These are phyloP conservation scores for Melanopsichium pennsylvanicum DNA, from an alignment of 1,284 basidiomycete species.

Conservation along the genomic window DNA sequence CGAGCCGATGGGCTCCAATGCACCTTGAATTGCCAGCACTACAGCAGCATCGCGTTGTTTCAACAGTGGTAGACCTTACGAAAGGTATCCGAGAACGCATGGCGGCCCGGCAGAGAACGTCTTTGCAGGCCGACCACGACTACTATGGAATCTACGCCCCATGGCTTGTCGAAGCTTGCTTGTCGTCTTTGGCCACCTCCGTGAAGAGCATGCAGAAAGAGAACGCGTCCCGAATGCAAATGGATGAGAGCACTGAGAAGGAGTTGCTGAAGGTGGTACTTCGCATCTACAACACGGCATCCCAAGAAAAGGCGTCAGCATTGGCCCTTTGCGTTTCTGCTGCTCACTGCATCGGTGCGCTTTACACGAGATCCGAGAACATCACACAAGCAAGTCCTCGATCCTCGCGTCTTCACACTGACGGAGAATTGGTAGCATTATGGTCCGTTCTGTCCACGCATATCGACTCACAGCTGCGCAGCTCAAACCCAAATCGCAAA, in stretches of 20 bases:
- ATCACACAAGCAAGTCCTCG: background rate
- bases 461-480: constrained; percentile 24
- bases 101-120: constrained; percentile 12
- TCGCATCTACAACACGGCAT: constrained; percentile 23
- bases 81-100: constrained; percentile 25
- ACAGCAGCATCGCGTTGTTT: constrained; percentile 4
- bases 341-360: constrained; percentile 15
- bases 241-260: background rate
- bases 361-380: background rate
- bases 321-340: constrained; percentile 31
- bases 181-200: constrained; percentile 5
- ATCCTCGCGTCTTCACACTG: background rate
- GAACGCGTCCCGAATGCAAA: background rate
- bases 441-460: constrained; percentile 27
- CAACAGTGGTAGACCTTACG: constrained; percentile 6
- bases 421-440: constrained; percentile 17
- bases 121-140: constrained; percentile 11
- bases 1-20: constrained; percentile 25
- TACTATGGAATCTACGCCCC: constrained; percentile 26
- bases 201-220: background rate
- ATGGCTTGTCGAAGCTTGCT: constrained; percentile 29
- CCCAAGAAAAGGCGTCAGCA: constrained; percentile 21
- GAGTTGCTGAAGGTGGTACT: constrained; percentile 15
- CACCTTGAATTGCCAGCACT: constrained; percentile 12
- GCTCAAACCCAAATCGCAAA: constrained; percentile 39